These are phyloP conservation scores for Candida sojae DNA, from an alignment of 1,139 yeast genomes.

Conservation along the genomic window DNA sequence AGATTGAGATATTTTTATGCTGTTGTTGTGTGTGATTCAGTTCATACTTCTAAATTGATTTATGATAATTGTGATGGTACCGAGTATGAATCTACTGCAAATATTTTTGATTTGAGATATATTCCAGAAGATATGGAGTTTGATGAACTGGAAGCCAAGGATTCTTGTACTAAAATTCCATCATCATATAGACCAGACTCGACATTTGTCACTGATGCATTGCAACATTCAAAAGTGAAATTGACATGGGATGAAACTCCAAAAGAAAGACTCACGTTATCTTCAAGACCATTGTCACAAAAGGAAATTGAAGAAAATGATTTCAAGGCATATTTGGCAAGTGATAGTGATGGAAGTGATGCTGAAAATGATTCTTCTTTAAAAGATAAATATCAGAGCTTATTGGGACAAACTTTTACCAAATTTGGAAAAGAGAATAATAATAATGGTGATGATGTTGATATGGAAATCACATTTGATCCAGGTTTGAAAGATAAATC, in stretches of 20 bases:
- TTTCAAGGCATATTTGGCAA: constrained; percentile 90
- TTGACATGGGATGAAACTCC: constrained; percentile 99
- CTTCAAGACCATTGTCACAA: constrained; percentile 82
- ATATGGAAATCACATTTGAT: constrained; percentile 94
- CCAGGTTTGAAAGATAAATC: constrained; percentile 71
- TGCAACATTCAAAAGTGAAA: constrained; percentile 91
- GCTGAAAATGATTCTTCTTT: constrained; percentile 42
- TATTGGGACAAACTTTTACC: constrained; percentile 52
- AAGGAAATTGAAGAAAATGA: constrained; percentile 96
- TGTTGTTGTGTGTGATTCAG: constrained; percentile 80
- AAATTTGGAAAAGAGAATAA: constrained; percentile 39
- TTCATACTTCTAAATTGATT: constrained; percentile 70
- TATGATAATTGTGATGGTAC: constrained; percentile 91
- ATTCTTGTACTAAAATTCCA: constrained; percentile 71
- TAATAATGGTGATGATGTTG: constrained; percentile 61
- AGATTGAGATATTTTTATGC: constrained; percentile 90
- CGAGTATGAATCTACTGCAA: constrained; percentile 95
- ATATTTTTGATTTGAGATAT: constrained; percentile 87
- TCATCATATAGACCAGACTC: constrained; percentile 77
- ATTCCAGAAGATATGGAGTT: constrained; percentile 91
- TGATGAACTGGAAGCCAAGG: constrained; percentile 71
- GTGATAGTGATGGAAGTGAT: constrained; percentile 66
- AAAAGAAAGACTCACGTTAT: constrained; percentile 76
- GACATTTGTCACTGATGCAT: constrained; percentile 84
- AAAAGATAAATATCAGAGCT: constrained; percentile 64